Percentiles rank a stretch among this genome's conserved stretches.
These are phyloP conservation scores for Acer yangbiense DNA, from an alignment of 345 rosid species.

Conservation along the genomic window DNA sequence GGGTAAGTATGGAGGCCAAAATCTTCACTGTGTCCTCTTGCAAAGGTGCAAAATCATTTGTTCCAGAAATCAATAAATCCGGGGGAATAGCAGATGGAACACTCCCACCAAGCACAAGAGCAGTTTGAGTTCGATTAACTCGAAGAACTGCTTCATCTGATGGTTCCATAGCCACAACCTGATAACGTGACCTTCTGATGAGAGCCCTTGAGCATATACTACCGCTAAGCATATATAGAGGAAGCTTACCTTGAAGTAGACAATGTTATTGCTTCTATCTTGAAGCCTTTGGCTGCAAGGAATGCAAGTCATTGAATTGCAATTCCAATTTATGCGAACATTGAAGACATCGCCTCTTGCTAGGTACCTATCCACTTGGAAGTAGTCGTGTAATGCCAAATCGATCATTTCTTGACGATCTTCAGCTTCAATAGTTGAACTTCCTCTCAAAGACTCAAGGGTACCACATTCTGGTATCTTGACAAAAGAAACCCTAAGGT, in stretches of 20 bases:
- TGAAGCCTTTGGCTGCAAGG: conserved; percentile 60
- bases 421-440: conserved; percentile 68
- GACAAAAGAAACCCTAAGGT: conserved; percentile 79
- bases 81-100: conserved; percentile 83
- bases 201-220: conserved; percentile 9
- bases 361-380: conserved; percentile 74
- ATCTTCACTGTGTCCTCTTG: conserved; percentile 65
- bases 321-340: conserved; percentile 63
- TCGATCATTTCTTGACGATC: conserved; percentile 88
- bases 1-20: conserved; percentile 77
- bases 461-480: conserved; percentile 92
- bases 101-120: conserved; percentile 92
- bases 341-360: conserved; percentile 77
- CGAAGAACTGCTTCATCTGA: conserved; percentile 73
- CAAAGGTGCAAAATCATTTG: conserved; percentile 56
- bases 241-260: conserved; percentile 77
- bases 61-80: conserved; percentile 50
- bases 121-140: conserved; percentile 72
- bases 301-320: conserved; percentile 72
- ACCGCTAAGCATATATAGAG: not conserved
- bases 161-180: conserved; percentile 96
- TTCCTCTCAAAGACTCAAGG: conserved; percentile 61
- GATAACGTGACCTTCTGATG: conserved; percentile 31
- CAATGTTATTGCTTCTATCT: conserved; percentile 33
- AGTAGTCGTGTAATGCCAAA: conserved; percentile 71